A percentile compares a stretch with the other conserved stretches of the same genome.
These are phyloP conservation scores for Hortiboletus flavorubellus DNA, from an alignment of 768 basidiomycete species.

Conservation along the genomic window DNA sequence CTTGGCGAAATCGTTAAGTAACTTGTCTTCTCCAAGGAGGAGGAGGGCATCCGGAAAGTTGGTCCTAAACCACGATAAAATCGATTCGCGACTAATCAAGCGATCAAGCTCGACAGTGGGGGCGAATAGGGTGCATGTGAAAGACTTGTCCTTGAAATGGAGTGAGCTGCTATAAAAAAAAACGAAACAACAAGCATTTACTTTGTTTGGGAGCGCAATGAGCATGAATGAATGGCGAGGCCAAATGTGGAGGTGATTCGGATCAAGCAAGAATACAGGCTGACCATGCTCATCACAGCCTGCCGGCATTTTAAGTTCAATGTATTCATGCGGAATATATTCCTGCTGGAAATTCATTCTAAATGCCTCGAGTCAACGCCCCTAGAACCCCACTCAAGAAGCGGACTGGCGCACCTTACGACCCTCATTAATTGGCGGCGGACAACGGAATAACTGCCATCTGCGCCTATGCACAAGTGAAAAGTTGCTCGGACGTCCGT, in stretches of 20 bases:
- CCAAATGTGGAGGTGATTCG: slow-evolving; percentile 98
- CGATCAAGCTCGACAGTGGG: slow-evolving; percentile 74
- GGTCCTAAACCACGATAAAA: slow-evolving; percentile 71
- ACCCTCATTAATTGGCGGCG: slow-evolving; percentile 95
- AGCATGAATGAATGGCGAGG: slow-evolving; percentile 99
- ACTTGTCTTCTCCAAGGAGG: slow-evolving; percentile 75
- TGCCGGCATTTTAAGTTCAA: slow-evolving; percentile 95
- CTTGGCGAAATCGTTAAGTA: slow-evolving; percentile 72
- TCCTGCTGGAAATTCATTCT: slow-evolving; percentile 96
- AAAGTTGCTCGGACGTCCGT: slow-evolving; percentile 50
- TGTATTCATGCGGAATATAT: slow-evolving; percentile 94
- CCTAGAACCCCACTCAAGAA: slow-evolving; percentile 4
- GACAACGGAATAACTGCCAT: slow-evolving; percentile 91
- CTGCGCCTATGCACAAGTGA: slow-evolving; percentile 86
- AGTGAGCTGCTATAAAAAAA: slow-evolving; percentile 27
- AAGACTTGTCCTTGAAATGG: slow-evolving; percentile 78
- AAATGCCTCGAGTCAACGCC: slow-evolving; percentile 22
- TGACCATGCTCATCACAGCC: slow-evolving; percentile 57
- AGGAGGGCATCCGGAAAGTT: slow-evolving; percentile 88
- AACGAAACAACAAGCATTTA: slow-evolving; percentile 36
- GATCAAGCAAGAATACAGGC: slow-evolving; percentile 79
- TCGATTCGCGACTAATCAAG: slow-evolving; percentile 53
- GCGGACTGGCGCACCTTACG: slow-evolving; percentile 59
- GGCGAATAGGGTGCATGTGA: slow-evolving; percentile 96
- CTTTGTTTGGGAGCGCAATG: slow-evolving; percentile 96